Evolutionary conservation across 257 asterid species (phyloP).

Genomic region (Nicotiana tomentosiformis): DNA sequence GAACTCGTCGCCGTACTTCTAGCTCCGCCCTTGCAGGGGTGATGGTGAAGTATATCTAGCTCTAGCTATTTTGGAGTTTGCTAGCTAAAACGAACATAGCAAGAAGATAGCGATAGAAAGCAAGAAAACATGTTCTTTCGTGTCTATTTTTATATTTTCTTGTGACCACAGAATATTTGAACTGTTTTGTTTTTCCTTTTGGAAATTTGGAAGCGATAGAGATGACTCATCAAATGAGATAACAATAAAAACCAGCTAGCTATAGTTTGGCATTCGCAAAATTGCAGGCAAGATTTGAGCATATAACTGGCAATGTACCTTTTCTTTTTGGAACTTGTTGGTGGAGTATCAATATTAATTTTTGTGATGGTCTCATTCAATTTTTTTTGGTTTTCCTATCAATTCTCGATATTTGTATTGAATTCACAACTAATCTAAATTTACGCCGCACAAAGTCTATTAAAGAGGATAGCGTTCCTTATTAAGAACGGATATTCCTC

Average conservation of each 20-base stretch:
- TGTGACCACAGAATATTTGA: slow-evolving; percentile 16
- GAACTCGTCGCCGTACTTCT: too few relatives aligned
- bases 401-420: too few relatives aligned
- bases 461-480: too few relatives aligned
- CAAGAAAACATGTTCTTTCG: slow-evolving; percentile 5
- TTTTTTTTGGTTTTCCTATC: background rate
- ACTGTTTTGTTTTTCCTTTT: background rate
- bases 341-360: background rate
- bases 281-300: slow-evolving; percentile 13
- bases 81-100: background rate
- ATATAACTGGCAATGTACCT: background rate
- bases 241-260: background rate
- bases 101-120: background rate
- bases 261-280: background rate
- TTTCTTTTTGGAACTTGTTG: background rate
- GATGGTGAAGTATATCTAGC: background rate
- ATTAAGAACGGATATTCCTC: too few relatives aligned
- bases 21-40: background rate
- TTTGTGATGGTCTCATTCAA: background rate
- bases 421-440: fast-evolving
- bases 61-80: background rate
- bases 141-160: slow-evolving; percentile 4
- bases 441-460: fast-evolving
- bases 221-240: slow-evolving; percentile 15
- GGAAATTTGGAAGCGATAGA: slow-evolving; percentile 20